Percentiles rank a stretch among this genome's conserved stretches.
phyloP scores from a whole-genome alignment of 2,329 filamentous ascomycete species.

The Magnaporthales sp. region DNA sequence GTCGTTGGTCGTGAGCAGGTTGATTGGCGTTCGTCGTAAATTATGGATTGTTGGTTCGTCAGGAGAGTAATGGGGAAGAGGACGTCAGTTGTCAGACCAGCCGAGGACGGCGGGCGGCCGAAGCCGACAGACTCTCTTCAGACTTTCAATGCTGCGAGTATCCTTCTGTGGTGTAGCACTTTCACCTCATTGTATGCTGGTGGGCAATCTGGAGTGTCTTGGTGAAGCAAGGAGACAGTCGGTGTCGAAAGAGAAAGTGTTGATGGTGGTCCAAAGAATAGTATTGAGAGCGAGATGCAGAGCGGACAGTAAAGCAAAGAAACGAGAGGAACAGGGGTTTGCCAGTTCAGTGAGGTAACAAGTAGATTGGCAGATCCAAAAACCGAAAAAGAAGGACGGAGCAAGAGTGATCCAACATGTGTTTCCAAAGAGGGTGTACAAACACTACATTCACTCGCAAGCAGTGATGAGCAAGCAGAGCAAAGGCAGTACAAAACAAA shows the following conservation, averaged over 20 bases:
- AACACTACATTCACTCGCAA: background rate
- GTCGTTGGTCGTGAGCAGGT: background rate
- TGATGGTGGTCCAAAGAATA: background rate
- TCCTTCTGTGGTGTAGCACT: background rate
- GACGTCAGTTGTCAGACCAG: background rate
- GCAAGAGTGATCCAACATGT: background rate
- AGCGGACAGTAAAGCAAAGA: background rate
- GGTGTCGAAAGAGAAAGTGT: background rate
- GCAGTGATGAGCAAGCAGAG: background rate
- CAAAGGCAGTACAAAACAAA: background rate
- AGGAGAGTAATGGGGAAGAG: background rate
- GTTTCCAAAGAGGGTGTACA: background rate
- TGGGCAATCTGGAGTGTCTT: background rate
- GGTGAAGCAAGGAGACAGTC: background rate
- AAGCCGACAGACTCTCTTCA: slow-evolving; percentile 4
- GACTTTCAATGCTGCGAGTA: slow-evolving; percentile 1
- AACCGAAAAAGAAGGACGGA: background rate
- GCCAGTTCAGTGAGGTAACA: background rate
- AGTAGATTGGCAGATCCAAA: background rate
- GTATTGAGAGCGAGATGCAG: background rate
- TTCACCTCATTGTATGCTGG: background rate
- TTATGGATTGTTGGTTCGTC: background rate
- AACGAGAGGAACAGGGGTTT: background rate
- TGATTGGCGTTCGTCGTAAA: background rate
- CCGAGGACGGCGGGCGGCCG: slow-evolving; percentile 2